Base-by-base conservation (phyloP, 768 basidiomycete genomes). In the Hirschioporus abietinus region DNA sequence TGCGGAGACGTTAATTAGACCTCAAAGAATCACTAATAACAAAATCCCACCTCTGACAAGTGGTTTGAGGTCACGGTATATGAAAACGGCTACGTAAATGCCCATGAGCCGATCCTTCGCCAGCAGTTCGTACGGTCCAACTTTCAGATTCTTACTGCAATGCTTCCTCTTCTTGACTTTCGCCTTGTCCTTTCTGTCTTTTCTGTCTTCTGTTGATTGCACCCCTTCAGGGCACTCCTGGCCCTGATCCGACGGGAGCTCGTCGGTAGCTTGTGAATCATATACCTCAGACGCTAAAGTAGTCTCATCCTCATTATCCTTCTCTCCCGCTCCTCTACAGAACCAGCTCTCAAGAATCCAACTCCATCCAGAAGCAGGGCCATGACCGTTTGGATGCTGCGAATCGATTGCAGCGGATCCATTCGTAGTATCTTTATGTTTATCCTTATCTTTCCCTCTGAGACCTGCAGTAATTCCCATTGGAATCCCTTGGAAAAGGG, bases 21-120 rank as follows among this genome's bases (percentile, higher is more conserved):
- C 17, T 74, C 60, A 72, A 67, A 15, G 65, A 17, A 4, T 18
- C 23, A 18, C 27, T 63, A 64, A 35, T 2, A 57, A 10, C 57
- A 35, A 25, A 35, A 18, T 69, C 76, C 64, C 66, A 84, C 92
- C 91, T 79, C 79, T 78, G 5, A 94, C 84, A 9, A 89, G 79
- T 63, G 83, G 80, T 35, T 80, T 80, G n/a, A 89, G 73, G 70
- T 93, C 91, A 18, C 85, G 84, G 73, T 93, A 88, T 34, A 93
- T 82, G 72, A 89, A 93, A 6, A 93, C 75, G 5, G 90, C 85
- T 36, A 92, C 80, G 73, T 93, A 93, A 58, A 96, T 84, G 1
- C 93, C 93, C 91, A 98, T 90, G 78, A 98, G 82, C 34, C 96
- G 83, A 71, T 97, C 95, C 77, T 98, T 98, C 65, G 86, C 83